phyloP scores from a whole-genome alignment of 305 asterid species.

The Fraxinus sp. region DNA sequence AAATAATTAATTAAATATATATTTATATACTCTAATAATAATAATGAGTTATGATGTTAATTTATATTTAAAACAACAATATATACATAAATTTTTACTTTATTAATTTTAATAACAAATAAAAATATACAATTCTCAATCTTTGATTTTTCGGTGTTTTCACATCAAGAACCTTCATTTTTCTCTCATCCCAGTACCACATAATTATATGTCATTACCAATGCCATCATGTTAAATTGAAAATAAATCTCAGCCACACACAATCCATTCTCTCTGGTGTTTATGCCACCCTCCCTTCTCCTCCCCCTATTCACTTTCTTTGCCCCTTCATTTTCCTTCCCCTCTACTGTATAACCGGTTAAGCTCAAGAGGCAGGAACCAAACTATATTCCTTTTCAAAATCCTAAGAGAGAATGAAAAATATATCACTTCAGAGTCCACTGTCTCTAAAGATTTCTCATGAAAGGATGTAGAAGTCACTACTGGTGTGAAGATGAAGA shows the following conservation, averaged over 20 bases:
- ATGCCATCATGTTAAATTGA: not conserved
- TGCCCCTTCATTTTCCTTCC: not conserved
- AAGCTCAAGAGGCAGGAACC: not conserved
- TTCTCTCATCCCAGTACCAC: not conserved
- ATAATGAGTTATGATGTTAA: not conserved
- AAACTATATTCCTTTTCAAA: not conserved
- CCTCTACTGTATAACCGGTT: not conserved
- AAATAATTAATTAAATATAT: not conserved
- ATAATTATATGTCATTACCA: not conserved
- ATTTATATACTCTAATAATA: not conserved
- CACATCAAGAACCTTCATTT: not conserved
- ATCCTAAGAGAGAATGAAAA: not conserved
- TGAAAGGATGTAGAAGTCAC: not conserved
- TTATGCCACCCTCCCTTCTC: not conserved
- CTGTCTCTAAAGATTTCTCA: too few species aligned
- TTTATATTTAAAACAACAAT: not conserved
- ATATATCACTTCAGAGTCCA: not conserved
- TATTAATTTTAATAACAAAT: too few species aligned
- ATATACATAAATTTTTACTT: not conserved
- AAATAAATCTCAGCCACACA: not conserved
- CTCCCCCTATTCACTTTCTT: not conserved
- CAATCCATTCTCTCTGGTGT: not conserved
- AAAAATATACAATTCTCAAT: not conserved
- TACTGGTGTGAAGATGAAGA: not conserved
- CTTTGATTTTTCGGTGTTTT: not conserved